A percentile compares a stretch with the other conserved stretches of the same genome.
Conservation (phyloP, 164 flowering plant species). For the Vitis rotundifolia region DNA sequence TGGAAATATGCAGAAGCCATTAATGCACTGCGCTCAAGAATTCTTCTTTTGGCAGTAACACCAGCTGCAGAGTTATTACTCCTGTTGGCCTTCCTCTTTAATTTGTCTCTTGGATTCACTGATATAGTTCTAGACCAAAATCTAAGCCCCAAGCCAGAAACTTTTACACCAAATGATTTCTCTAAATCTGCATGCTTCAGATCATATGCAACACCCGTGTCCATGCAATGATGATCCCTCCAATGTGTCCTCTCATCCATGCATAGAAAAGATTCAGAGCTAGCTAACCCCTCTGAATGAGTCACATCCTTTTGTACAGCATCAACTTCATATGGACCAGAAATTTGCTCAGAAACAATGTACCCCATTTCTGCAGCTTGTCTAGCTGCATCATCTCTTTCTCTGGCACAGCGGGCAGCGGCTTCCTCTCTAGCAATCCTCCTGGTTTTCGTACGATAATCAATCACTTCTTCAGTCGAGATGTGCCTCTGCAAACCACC, state of each 20-base stretch:
- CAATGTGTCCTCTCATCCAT: conserved; percentile 67
- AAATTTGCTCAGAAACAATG: conserved; percentile 40
- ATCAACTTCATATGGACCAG: conserved; percentile 27
- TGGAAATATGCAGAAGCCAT: conserved; percentile 66
- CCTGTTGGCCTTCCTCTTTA: conserved; percentile 57
- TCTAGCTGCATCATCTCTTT: conserved; percentile 67
- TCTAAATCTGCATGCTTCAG: conserved; percentile 84
- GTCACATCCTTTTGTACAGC: conserved; percentile 27
- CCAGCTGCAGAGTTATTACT: conserved; percentile 37
- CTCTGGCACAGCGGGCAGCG: conserved; percentile 52
- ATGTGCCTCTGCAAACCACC: conserved; percentile 45
- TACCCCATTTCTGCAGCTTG: conserved; percentile 81
- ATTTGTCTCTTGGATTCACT: conserved; percentile 44
- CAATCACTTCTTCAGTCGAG: conserved; percentile 93
- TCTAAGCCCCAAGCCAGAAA: conserved; percentile 49
- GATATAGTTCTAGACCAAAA: conserved; percentile 62
- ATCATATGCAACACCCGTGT: conserved; percentile 69
- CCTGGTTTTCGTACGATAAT: conserved; percentile 81
- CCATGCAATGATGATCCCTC: conserved; percentile 86
- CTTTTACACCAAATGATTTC: conserved; percentile 72
- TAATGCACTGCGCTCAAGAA: conserved; percentile 78
- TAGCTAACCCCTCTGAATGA: conserved; percentile 23
- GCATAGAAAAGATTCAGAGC: conserved; percentile 42
- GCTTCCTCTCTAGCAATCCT: conserved; percentile 88
- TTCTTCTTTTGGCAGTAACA: conserved; percentile 55